Conservation (phyloP, 257 asterid genomes). For the Solanum neorickii region DNA sequence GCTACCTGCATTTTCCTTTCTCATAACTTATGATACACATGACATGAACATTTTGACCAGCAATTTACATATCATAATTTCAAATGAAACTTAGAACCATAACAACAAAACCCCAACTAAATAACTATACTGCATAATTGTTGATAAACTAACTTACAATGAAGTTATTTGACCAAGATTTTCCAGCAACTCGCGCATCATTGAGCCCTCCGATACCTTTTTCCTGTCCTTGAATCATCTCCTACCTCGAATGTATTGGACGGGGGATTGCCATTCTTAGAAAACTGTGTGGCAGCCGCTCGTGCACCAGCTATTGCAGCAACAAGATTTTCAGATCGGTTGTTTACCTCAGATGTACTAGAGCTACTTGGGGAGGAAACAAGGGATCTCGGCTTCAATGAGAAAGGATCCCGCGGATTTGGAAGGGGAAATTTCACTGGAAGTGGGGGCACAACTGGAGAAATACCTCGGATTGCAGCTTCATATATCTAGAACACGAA, state of each 20-base stretch:
- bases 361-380: slow-evolving; percentile 15
- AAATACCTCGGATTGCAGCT: slow-evolving; percentile 64
- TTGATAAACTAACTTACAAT: background rate
- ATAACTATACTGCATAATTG: background rate
- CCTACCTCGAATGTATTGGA: background rate
- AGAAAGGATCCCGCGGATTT: slow-evolving; percentile 37
- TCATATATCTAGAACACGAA: slow-evolving; percentile 39
- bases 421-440: slow-evolving; percentile 58
- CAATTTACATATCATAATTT: background rate
- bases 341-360: slow-evolving; percentile 18
- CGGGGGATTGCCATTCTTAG: slow-evolving; percentile 18
- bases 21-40: background rate
- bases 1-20: background rate
- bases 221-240: slow-evolving; percentile 15
- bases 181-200: background rate
- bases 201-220: background rate
- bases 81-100: background rate
- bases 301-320: slow-evolving; percentile 79
- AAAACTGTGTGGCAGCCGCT: slow-evolving; percentile 71
- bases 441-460: slow-evolving; percentile 34
- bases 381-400: slow-evolving; percentile 63
- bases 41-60: background rate
- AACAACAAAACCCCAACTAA: background rate
- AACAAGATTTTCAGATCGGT: slow-evolving; percentile 38
- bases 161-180: background rate